These are phyloP conservation scores for Whalleya microplaca DNA, from an alignment of 2,329 filamentous ascomycete species.

Conservation along the genomic window DNA sequence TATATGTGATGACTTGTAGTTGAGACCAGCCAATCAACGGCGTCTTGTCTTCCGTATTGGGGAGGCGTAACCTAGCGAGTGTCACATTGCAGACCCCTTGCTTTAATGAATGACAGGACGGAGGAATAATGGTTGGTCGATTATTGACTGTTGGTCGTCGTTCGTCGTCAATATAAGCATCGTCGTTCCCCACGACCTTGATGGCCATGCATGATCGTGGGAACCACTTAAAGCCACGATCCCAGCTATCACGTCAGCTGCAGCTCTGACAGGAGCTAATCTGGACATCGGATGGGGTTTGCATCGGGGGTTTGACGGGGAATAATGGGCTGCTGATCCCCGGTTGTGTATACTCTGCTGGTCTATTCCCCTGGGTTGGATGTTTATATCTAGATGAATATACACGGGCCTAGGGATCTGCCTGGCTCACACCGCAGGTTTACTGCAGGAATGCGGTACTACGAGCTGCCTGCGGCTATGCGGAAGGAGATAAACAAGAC, in stretches of 20 bases:
- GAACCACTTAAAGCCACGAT: conserved; percentile 10
- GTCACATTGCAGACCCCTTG: neutral
- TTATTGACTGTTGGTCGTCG: conserved; percentile 10
- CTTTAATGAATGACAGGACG: neutral
- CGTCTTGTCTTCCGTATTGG: conserved; percentile 13
- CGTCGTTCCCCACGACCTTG: conserved; percentile 27
- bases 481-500: too few species aligned
- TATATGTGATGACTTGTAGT: conserved; percentile 1
- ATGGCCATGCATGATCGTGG: conserved; percentile 15
- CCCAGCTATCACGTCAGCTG: conserved; percentile 38
- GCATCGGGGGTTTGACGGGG: too few species aligned
- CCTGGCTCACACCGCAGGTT: too few species aligned
- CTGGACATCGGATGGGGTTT: conserved; percentile 39
- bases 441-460: too few species aligned
- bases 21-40: conserved; percentile 15
- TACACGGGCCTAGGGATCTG: too few species aligned
- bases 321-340: too few species aligned
- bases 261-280: conserved; percentile 43
- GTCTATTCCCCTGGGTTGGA: too few species aligned
- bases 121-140: conserved; percentile 1
- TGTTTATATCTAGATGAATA: too few species aligned
- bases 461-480: too few species aligned
- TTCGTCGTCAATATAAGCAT: conserved; percentile 26
- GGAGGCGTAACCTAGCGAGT: conserved; percentile 11
- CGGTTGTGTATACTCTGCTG: too few species aligned